Evolutionary conservation across 257 asterid species (phyloP), one percentile per base, ranked within the genome.

Genomic region (Capsicum rhomboideum): DNA sequence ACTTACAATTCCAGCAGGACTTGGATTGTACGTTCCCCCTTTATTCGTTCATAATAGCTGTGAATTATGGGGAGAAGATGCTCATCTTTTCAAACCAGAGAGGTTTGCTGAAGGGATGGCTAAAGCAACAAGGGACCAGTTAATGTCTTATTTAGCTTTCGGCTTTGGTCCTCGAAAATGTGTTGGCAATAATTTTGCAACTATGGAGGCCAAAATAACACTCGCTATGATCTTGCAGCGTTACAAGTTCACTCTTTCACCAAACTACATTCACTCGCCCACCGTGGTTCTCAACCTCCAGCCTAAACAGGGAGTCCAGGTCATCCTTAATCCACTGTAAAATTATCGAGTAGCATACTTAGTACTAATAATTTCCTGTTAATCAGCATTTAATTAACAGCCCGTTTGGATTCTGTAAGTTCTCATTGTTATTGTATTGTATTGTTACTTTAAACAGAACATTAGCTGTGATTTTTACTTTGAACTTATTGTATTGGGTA

Each of bases 91-190:
- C 85, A 87, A 80, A 59, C 94, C 93, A 4, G 90, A 92, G 13
- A 92, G 95, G 85, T 92, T 92, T 77, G 86, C 86, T 0, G 82
- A 42, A 63, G 95, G 94, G 50, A 83, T 92, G 21, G 89, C 90
- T 72, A 89, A 91, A 84, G 94, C 94, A 79, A 88, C 90, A 78
- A 89, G 87, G 78, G 85, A 90, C 49, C 85, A 87, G 56, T 20
- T 61, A 13, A 88, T 90, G 31, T 91, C 94, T 3, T 92, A 88
- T 64, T 16, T 91, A 1, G 93, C 96, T 0, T 89, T 92, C 42
- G 92, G 94, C 16, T 28, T 88, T 86, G 96, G 94, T 49, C 89
- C 88, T 53, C 85, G 91, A 34, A 91, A 92, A 84, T 92, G 94
- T 83, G 93, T 88, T 0, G 92, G 94, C 49, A 80, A 87, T 29